Percentiles rank a stretch among this genome's conserved stretches.
These are phyloP conservation scores for Tulasnella sp. DNA, from an alignment of 768 basidiomycete genomes.

Conservation along the genomic window DNA sequence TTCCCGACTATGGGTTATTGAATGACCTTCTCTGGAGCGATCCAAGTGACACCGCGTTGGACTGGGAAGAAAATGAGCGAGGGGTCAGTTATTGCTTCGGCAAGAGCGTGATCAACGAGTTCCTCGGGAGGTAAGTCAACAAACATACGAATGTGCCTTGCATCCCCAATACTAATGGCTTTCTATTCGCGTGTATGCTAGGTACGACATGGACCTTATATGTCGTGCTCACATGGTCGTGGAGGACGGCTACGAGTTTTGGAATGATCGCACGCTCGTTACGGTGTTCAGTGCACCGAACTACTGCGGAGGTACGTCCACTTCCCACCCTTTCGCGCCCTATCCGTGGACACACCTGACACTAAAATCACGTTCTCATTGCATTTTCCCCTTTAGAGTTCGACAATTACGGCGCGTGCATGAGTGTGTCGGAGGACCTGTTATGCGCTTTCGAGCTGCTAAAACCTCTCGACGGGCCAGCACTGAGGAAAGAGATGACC, in stretches of 20 bases:
- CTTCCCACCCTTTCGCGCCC: neutral
- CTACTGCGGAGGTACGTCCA: conserved; percentile 75
- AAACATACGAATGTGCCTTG: neutral
- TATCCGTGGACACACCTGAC: too few relatives aligned
- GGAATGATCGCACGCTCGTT: conserved; percentile 96
- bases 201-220: conserved; percentile 98
- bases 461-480: conserved; percentile 90
- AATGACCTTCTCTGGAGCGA: conserved; percentile 98
- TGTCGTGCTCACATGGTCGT: conserved; percentile 99
- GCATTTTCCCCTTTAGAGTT: conserved; percentile 54
- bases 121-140: conserved; percentile 49
- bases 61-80: conserved; percentile 99
- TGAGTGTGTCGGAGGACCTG: conserved; percentile 96
- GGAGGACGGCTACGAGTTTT: conserved; percentile 98
- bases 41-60: conserved; percentile 91
- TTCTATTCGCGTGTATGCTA: conserved; percentile 21
- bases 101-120: conserved; percentile 93
- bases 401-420: conserved; percentile 91
- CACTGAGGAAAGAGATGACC: conserved; percentile 95
- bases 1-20: conserved; percentile 93
- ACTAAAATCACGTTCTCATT: neutral
- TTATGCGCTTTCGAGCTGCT: conserved; percentile 95
- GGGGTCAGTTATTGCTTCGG: conserved; percentile 99
- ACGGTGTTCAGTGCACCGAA: conserved; percentile 99
- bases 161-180: neutral